A percentile compares a stretch with the other conserved stretches of the same genome.
phyloP scores from a whole-genome alignment of 192 early-diverging fungal genomes.

The Coemansia sp. region DNA sequence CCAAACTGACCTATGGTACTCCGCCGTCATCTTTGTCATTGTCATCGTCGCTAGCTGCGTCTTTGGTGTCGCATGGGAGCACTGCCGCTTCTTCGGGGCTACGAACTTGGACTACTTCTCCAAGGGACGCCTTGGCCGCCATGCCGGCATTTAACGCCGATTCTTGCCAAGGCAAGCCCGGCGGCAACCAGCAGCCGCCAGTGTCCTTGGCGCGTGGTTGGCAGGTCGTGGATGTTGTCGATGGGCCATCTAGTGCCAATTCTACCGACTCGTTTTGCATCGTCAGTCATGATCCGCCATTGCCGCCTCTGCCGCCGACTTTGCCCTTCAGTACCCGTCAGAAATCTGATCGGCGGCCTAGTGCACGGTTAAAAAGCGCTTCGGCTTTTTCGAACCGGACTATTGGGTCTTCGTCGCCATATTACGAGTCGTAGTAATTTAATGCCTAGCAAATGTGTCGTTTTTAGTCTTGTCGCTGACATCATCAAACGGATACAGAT shows the following conservation, averaged over 20 bases:
- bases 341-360: neutral
- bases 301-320: neutral
- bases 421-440: neutral
- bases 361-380: neutral
- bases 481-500: too few species aligned
- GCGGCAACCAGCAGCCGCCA: neutral
- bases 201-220: constrained; percentile 18
- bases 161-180: constrained; percentile 4
- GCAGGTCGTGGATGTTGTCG: constrained; percentile 16
- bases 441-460: too few species aligned
- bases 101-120: neutral
- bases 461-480: too few species aligned
- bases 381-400: neutral
- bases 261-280: constrained; percentile 47
- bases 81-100: neutral
- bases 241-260: constrained; percentile 20
- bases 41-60: constrained; percentile 7
- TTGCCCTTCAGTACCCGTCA: constrained; percentile 5
- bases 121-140: neutral
- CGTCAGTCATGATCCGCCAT: constrained; percentile 21
- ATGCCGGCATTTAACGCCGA: constrained; percentile 1
- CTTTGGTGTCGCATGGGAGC: neutral
- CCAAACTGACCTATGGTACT: constrained; percentile 27
- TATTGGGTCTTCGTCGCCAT: neutral
- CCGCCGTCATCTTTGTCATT: too few species aligned